These are phyloP conservation scores for Sarocladiaceae sp. DNA, from an alignment of 2,329 filamentous ascomycete genomes.

Conservation along the genomic window DNA sequence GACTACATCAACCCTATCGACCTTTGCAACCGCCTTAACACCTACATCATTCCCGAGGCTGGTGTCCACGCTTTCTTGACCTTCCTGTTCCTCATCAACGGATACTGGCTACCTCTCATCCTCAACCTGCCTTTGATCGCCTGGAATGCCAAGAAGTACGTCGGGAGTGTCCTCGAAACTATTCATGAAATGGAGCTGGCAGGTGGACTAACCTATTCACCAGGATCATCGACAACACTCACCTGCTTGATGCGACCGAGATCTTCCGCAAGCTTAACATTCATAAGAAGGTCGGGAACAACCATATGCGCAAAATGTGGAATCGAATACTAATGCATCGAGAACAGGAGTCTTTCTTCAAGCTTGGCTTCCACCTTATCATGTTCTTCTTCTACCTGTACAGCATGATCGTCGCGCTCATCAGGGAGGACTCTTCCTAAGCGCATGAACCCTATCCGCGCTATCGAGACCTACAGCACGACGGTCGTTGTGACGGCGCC, in stretches of 20 bases:
- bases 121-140: constrained; percentile 88
- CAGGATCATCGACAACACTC: constrained; percentile 95
- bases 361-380: constrained; percentile 95
- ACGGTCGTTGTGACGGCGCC: background rate
- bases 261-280: constrained; percentile 99
- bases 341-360: constrained; percentile 90
- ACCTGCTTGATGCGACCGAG: constrained; percentile 94
- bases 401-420: constrained; percentile 96
- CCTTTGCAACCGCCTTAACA: constrained; percentile 99
- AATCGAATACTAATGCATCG: background rate
- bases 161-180: constrained; percentile 21
- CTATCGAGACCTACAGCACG: background rate
- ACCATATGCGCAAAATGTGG: background rate
- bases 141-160: constrained; percentile 96
- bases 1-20: constrained; percentile 99
- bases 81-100: constrained; percentile 94
- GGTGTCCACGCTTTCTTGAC: constrained; percentile 96
- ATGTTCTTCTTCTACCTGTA: constrained; percentile 99
- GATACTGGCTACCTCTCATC: constrained; percentile 92
- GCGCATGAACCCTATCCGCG: constrained; percentile 2
- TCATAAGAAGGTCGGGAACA: constrained; percentile 79
- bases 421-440: constrained; percentile 90
- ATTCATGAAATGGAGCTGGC: too few relatives aligned
- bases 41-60: constrained; percentile 98
- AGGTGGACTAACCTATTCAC: too few relatives aligned